Evolutionary conservation across 106 monocot species (phyloP).

Genomic region (Dioscorea alata): DNA sequence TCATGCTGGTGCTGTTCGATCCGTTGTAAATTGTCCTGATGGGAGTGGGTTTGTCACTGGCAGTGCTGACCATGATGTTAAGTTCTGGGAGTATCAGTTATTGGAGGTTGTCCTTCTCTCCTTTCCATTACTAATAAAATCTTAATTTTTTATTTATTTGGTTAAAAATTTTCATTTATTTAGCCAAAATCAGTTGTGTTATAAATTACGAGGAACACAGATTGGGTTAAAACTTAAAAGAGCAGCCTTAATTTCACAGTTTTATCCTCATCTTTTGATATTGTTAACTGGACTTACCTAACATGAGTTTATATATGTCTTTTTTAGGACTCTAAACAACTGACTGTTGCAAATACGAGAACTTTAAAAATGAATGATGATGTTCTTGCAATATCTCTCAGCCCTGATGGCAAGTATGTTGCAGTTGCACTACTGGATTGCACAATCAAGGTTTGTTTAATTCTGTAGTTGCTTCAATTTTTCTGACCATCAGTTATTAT

Average conservation of each 20-base stretch:
- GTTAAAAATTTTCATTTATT: too few relatives aligned
- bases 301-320: not conserved
- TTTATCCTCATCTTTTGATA: too few relatives aligned
- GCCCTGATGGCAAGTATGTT: conserved; percentile 78
- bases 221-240: too few relatives aligned
- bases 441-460: conserved; percentile 55
- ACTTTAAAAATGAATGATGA: conserved; percentile 84
- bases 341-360: conserved; percentile 67
- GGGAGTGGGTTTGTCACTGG: conserved; percentile 90
- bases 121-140: too few relatives aligned
- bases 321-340: conserved; percentile 67
- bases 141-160: too few relatives aligned
- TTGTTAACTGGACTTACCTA: too few relatives aligned
- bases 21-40: conserved; percentile 56
- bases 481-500: not conserved
- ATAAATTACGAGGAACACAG: too few relatives aligned
- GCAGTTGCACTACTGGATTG: conserved; percentile 71
- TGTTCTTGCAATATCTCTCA: conserved; percentile 67
- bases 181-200: too few relatives aligned
- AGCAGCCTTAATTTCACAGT: too few relatives aligned
- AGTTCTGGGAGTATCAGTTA: conserved; percentile 90
- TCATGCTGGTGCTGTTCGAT: conserved; percentile 56
- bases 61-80: conserved; percentile 70
- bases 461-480: not conserved
- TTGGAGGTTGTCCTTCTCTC: not conserved